Conservation (phyloP, 768 basidiomycete genomes). For the Hericium rajendrae region DNA sequence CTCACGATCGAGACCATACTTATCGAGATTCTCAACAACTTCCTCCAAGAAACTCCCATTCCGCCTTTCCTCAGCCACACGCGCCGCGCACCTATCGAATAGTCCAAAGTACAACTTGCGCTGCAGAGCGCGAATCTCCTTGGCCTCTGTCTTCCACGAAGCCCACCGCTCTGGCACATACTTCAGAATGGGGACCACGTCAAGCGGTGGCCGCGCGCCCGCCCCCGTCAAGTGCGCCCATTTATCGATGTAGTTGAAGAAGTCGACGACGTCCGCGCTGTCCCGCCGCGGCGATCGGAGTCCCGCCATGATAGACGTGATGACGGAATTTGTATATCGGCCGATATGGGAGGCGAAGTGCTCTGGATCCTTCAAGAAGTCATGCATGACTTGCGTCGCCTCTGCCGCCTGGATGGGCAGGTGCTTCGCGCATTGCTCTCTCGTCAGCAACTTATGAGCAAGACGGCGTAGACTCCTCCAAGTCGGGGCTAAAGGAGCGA, state of each 20-base stretch:
- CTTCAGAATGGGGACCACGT: slow-evolving; percentile 23
- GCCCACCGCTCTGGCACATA: slow-evolving; percentile 26
- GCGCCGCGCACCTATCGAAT: not conserved
- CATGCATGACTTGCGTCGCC: slow-evolving; percentile 20
- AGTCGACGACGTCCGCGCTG: not conserved
- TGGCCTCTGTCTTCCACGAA: slow-evolving; percentile 20
- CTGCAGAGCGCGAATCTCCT: not conserved
- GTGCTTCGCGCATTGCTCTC: not conserved
- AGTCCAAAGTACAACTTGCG: not conserved
- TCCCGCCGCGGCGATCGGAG: not conserved
- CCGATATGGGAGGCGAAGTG: not conserved
- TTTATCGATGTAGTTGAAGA: not conserved
- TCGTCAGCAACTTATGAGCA: not conserved
- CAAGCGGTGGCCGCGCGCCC: slow-evolving; percentile 25
- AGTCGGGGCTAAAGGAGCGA: not conserved
- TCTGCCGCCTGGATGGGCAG: slow-evolving; percentile 16
- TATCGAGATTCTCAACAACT: slow-evolving; percentile 15
- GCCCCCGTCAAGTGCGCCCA: slow-evolving; percentile 15
- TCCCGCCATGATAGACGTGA: not conserved
- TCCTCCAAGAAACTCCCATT: slow-evolving; percentile 22
- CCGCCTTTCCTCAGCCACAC: not conserved
- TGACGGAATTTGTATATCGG: not conserved
- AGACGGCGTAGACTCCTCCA: not conserved
- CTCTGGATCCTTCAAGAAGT: slow-evolving; percentile 18
- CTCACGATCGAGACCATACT: slow-evolving; percentile 18